Conservation (phyloP, 2,329 filamentous ascomycete species). For the Aspergillus sojae region DNA sequence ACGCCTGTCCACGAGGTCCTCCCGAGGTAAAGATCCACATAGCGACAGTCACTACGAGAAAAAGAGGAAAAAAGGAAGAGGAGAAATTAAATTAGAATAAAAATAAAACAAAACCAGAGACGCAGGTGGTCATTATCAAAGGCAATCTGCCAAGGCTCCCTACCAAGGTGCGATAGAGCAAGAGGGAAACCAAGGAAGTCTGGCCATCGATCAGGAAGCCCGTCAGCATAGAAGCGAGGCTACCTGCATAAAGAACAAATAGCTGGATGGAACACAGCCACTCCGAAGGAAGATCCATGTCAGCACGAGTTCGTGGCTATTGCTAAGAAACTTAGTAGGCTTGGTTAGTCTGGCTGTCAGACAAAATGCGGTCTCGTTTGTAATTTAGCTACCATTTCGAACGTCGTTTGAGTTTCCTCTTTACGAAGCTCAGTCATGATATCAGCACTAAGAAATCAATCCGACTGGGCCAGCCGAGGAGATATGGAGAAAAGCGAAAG, state of each 20-base stretch:
- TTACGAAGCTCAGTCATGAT: background rate
- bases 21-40: background rate
- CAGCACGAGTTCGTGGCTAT: background rate
- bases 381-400: background rate
- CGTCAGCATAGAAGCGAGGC: slow-evolving; percentile 11
- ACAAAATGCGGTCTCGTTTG: background rate
- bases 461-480: background rate
- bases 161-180: background rate
- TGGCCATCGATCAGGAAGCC: background rate
- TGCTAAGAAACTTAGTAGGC: background rate
- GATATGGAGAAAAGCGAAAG: background rate
- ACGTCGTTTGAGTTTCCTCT: background rate
- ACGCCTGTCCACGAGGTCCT: background rate
- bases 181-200: background rate
- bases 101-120: background rate
- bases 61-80: background rate
- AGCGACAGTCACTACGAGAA: background rate
- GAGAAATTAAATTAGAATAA: background rate
- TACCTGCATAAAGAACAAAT: slow-evolving; percentile 1
- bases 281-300: slow-evolving; percentile 11
- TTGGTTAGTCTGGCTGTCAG: background rate
- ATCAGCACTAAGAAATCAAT: background rate
- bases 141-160: background rate
- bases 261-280: slow-evolving; percentile 15
- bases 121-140: background rate